Percentiles rank a stretch among this genome's conserved stretches.
Conservation (phyloP, 2,329 filamentous ascomycete genomes). For the Metarhizium anisopliae region DNA sequence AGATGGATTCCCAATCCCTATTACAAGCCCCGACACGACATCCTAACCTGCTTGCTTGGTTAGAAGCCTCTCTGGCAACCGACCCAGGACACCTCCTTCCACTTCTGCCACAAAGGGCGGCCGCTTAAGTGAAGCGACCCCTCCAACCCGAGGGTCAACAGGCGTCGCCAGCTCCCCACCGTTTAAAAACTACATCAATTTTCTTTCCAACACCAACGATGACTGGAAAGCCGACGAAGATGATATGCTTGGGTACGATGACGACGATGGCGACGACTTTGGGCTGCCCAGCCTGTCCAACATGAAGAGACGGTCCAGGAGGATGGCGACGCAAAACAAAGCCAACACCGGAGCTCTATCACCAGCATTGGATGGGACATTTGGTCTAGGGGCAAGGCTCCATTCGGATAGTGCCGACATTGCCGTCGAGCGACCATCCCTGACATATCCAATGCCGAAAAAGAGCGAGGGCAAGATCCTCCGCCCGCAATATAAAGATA, state of each 20-base stretch:
- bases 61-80: constrained; percentile 52
- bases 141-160: constrained; percentile 43
- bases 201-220: constrained; percentile 72
- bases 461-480: constrained; percentile 92
- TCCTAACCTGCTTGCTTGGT: constrained; percentile 1
- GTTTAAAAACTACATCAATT: constrained; percentile 68
- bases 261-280: constrained; percentile 91
- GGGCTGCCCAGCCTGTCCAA: constrained; percentile 86
- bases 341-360: constrained; percentile 22
- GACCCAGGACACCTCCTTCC: constrained; percentile 70
- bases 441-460: constrained; percentile 79
- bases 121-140: constrained; percentile 41
- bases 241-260: constrained; percentile 70
- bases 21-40: background rate
- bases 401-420: constrained; percentile 89
- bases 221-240: constrained; percentile 74
- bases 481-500: constrained; percentile 95
- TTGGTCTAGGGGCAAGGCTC: constrained; percentile 38
- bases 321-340: constrained; percentile 36
- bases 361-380: constrained; percentile 26
- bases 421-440: constrained; percentile 75
- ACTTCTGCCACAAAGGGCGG: constrained; percentile 43
- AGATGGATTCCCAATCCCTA: background rate
- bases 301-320: constrained; percentile 66
- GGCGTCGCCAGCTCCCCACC: constrained; percentile 52